Base-by-base conservation (phyloP, 768 basidiomycete species). In the Xerocomus spinulosus region DNA sequence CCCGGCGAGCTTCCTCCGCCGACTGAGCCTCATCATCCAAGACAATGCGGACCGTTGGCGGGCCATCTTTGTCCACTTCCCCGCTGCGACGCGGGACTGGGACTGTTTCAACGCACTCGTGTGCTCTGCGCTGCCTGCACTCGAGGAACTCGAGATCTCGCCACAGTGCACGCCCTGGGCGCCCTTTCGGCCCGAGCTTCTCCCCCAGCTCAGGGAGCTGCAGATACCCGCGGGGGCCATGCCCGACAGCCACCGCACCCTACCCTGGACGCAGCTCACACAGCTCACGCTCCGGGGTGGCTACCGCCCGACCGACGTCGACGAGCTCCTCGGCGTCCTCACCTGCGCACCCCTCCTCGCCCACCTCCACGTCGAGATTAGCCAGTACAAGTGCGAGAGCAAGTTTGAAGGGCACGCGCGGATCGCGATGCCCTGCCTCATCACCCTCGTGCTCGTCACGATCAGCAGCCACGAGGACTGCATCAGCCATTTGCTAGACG, bases 91-190 rank as follows among this genome's bases (percentile, higher is more conserved):
- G 33, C 56, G 59, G 6, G 63, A 64, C 30, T 64, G 63, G 63
- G 62, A 66, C 21, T 48, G 25, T 12, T 64, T 64, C 41, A 37
- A 41, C 21, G 59, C 54, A 8, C 48, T 64, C 48, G 55, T 64
- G 47, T 53, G 51, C 23, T 61, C 52, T 20, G 40, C 34, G 26
- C 34, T 66, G 35, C 64, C 63, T 1, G 50, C 49, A 4, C 64
- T 64, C 18, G 64, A 64, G 23, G 64, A 64, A 42, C 64, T 64
- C 52, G 63, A 64, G 52, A 59, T 64, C 33, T 66, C 64, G 15
- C 63, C 63, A 4, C 63, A 66, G 42, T 63, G 59, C 23, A 63
- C 59, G 0, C 63, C 62, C 28, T 66, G 63, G 64, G 59, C 57
- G 8, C 63, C 64, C 8, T 66, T 66, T 48, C 42, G 50, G 9